These are phyloP conservation scores for Delonix regia DNA, from an alignment of 306 rosid genomes.

Conservation along the genomic window DNA sequence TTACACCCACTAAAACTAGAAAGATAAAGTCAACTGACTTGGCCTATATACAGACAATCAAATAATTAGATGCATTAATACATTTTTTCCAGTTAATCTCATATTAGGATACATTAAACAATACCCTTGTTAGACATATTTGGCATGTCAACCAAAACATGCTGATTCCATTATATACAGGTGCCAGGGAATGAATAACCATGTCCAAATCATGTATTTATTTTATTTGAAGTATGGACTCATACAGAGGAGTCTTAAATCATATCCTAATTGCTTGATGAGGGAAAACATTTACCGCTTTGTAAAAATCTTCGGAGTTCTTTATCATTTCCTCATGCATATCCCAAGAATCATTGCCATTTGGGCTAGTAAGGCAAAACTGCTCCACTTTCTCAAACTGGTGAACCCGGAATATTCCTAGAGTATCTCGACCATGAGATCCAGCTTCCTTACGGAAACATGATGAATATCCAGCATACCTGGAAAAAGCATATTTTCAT, in stretches of 20 bases:
- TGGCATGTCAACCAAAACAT: constrained; percentile 10
- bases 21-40: background rate
- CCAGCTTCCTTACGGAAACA: constrained; percentile 99
- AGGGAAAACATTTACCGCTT: constrained; percentile 47
- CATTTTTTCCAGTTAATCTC: background rate
- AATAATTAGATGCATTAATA: background rate
- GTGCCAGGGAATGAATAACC: background rate
- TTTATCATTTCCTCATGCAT: constrained; percentile 97
- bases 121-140: background rate
- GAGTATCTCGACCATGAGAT: constrained; percentile 94
- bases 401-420: constrained; percentile 94
- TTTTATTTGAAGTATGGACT: constrained; percentile 5
- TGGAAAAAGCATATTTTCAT: constrained; percentile 35
- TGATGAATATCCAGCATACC: constrained; percentile 96
- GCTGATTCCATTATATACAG: background rate
- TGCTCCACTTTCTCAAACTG: constrained; percentile 98
- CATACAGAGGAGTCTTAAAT: background rate
- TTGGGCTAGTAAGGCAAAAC: constrained; percentile 86
- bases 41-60: background rate
- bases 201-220: background rate
- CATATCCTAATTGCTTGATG: constrained; percentile 9
- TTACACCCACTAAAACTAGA: background rate
- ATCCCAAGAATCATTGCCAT: constrained; percentile 82
- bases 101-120: background rate
- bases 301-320: constrained; percentile 88